phyloP scores from a whole-genome alignment of 345 rosid genomes.

The Luvunga scandens region DNA sequence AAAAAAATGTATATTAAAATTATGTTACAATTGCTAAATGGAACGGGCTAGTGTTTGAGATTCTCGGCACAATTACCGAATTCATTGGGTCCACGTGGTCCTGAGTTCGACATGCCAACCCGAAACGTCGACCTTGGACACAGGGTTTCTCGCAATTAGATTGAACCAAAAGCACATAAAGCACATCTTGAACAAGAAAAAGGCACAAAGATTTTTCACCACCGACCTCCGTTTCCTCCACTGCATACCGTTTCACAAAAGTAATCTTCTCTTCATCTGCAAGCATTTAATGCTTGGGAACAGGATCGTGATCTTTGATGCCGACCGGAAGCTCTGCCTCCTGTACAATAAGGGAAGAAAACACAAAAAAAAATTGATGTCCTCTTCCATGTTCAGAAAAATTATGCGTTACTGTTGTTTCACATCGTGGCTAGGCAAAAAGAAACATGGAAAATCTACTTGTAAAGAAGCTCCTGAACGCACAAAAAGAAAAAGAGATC shows the following conservation, averaged over 20 bases:
- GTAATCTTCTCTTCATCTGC: conserved; percentile 70
- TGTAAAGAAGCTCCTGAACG: background rate
- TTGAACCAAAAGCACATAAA: background rate
- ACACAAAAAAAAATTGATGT: background rate
- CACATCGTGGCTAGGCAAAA: background rate
- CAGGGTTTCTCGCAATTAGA: no score
- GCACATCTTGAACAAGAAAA: background rate
- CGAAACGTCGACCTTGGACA: no score
- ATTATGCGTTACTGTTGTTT: background rate
- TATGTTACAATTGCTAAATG: no score
- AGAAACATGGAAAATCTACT: background rate
- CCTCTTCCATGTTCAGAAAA: background rate
- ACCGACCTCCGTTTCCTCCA: no score
- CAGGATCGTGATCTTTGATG: conserved; percentile 71
- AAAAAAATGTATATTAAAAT: no score
- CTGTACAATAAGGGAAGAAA: conserved; percentile 28
- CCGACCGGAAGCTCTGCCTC: conserved; percentile 68
- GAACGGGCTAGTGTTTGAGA: no score
- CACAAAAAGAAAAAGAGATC: background rate
- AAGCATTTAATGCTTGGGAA: conserved; percentile 71
- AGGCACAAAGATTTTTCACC: background rate
- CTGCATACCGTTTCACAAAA: conserved; percentile 27
- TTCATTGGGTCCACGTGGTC: no score
- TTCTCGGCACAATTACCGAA: no score
- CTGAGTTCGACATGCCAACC: no score